phyloP scores from a whole-genome alignment of 164 flowering plant species.

The Paratinospora sagittata region DNA sequence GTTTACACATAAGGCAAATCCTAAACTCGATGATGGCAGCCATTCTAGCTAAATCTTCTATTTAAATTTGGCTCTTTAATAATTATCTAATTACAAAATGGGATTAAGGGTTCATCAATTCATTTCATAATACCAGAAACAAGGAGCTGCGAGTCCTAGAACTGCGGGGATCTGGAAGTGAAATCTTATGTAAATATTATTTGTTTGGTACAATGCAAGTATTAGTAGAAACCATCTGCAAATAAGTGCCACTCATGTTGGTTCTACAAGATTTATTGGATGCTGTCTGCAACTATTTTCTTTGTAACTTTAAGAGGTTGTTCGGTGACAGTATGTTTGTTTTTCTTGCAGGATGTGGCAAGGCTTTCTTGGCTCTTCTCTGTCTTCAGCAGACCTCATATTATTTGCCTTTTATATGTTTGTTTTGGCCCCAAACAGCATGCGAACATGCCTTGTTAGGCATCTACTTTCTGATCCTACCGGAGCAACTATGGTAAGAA shows the following conservation, averaged over 20 bases:
- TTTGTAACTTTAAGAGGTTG: background rate
- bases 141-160: no score
- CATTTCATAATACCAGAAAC: no score
- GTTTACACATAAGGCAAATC: no score
- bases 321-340: background rate
- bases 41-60: no score
- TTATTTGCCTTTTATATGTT: slow-evolving; percentile 92
- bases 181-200: no score
- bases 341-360: slow-evolving; percentile 81
- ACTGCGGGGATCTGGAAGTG: no score
- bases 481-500: slow-evolving; percentile 76
- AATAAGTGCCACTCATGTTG: background rate
- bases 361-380: slow-evolving; percentile 89
- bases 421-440: slow-evolving; percentile 69
- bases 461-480: slow-evolving; percentile 92
- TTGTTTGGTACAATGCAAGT: no score
- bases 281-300: background rate
- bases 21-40: no score
- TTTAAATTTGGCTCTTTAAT: no score
- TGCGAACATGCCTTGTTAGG: slow-evolving; percentile 70
- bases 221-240: no score
- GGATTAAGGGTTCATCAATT: no score
- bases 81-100: no score
- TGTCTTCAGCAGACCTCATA: slow-evolving; percentile 74
- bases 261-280: background rate